Percentiles rank a stretch among this genome's conserved stretches.
These are phyloP conservation scores for Aegilops bicornis DNA, from an alignment of 176 grass and related monocot species.

Conservation along the genomic window DNA sequence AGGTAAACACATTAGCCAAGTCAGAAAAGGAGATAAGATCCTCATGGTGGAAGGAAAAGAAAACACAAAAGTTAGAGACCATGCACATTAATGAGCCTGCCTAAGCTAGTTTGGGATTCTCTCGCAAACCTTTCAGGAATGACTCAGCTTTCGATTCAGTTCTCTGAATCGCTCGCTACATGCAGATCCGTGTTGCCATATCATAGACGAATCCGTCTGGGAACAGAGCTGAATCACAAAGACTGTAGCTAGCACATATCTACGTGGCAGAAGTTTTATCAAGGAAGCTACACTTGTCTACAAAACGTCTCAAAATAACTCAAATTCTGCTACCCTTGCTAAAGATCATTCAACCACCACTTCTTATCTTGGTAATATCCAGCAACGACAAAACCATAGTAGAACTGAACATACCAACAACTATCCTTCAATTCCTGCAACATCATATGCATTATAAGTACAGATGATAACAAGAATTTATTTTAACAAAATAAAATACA, in stretches of 20 bases:
- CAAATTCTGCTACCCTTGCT: neutral
- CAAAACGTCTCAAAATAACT: slow-evolving; percentile 14
- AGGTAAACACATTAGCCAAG: neutral
- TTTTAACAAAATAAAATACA: neutral
- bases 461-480: neutral
- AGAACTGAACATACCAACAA: slow-evolving; percentile 20
- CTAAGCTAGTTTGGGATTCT: neutral
- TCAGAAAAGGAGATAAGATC: neutral
- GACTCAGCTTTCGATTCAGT: slow-evolving; percentile 13
- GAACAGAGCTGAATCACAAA: slow-evolving; percentile 20
- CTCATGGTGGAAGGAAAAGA: neutral
- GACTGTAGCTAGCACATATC: neutral
- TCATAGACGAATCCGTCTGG: neutral
- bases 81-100: neutral
- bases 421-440: slow-evolving; percentile 24
- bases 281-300: slow-evolving; percentile 8
- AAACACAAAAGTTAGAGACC: neutral
- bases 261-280: slow-evolving; percentile 21
- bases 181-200: neutral
- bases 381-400: slow-evolving; percentile 20
- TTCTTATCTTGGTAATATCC: slow-evolving; percentile 5
- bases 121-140: neutral
- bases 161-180: neutral
- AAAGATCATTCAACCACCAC: neutral
- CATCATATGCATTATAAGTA: slow-evolving; percentile 23